A percentile compares a stretch with the other conserved stretches of the same genome.
Evolutionary conservation across 2,329 filamentous ascomycete species (phyloP).

Genomic region (Penicillium sp.): DNA sequence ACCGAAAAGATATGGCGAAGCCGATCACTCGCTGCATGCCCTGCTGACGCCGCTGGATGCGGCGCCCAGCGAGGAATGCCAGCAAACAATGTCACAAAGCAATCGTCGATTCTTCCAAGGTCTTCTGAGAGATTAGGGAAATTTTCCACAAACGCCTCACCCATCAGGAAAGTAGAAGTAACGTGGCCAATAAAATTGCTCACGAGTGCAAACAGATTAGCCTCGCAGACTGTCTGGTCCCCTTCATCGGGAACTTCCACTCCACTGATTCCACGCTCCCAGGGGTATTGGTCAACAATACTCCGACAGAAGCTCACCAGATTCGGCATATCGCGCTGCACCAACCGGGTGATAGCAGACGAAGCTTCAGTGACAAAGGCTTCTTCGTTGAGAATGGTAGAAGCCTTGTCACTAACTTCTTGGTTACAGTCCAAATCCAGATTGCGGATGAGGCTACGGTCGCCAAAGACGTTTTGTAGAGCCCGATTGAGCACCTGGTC

Average conservation of each 20-base stretch:
- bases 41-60: slow-evolving; percentile 49
- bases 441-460: slow-evolving; percentile 37
- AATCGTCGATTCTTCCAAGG: slow-evolving; percentile 55
- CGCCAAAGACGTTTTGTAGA: slow-evolving; percentile 46
- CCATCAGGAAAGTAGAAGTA: slow-evolving; percentile 51
- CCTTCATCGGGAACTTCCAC: slow-evolving; percentile 43
- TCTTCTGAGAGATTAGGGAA: slow-evolving; percentile 55
- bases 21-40: slow-evolving; percentile 48
- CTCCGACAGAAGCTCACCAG: slow-evolving; percentile 60
- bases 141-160: slow-evolving; percentile 51
- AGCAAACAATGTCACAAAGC: slow-evolving; percentile 53
- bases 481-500: slow-evolving; percentile 34
- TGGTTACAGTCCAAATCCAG: slow-evolving; percentile 35
- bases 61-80: slow-evolving; percentile 58
- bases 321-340: slow-evolving; percentile 51
- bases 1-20: slow-evolving; percentile 42
- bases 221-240: slow-evolving; percentile 49
- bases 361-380: slow-evolving; percentile 46
- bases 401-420: slow-evolving; percentile 38
- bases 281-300: slow-evolving; percentile 59
- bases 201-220: slow-evolving; percentile 52
- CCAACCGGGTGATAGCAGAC: slow-evolving; percentile 35
- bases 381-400: slow-evolving; percentile 47
- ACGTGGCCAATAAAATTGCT: slow-evolving; percentile 57
- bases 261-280: slow-evolving; percentile 55